Conservation (phyloP, 2,329 filamentous ascomycete species). For the Lasiodiplodia sp. region DNA sequence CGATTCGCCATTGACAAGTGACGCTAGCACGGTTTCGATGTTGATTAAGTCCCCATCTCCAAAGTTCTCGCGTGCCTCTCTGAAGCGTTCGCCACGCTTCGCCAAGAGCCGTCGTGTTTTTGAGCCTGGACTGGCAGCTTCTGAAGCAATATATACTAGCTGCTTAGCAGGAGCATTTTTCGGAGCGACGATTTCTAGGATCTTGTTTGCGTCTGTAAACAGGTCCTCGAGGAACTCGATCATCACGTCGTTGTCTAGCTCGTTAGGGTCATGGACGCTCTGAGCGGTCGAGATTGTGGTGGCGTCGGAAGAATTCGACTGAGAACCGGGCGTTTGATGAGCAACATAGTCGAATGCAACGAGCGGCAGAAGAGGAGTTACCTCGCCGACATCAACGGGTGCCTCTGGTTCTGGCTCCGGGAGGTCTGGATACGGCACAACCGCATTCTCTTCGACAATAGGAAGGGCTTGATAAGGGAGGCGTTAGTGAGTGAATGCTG, state of each 20-base stretch:
- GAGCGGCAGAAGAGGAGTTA: neutral
- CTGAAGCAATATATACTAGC: neutral
- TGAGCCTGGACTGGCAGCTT: slow-evolving; percentile 44
- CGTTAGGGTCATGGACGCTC: slow-evolving; percentile 29
- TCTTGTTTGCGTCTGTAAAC: slow-evolving; percentile 39
- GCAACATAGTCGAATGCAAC: neutral
- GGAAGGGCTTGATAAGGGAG: slow-evolving; percentile 22
- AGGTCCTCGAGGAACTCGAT: slow-evolving; percentile 51
- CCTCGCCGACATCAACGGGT: neutral
- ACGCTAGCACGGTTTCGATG: slow-evolving; percentile 6
- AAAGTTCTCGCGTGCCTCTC: slow-evolving; percentile 46
- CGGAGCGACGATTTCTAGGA: slow-evolving; percentile 43
- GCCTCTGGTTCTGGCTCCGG: neutral
- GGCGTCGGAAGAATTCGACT: slow-evolving; percentile 53
- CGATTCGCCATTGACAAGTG: neutral
- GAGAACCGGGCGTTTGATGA: slow-evolving; percentile 45
- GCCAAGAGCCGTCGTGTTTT: neutral
- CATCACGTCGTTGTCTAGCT: slow-evolving; percentile 52
- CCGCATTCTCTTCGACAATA: slow-evolving; percentile 33
- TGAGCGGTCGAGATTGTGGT: slow-evolving; percentile 54
- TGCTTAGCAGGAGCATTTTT: neutral
- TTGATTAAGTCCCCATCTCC: slow-evolving; percentile 51
- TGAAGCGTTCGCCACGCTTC: slow-evolving; percentile 43
- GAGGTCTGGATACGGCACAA: slow-evolving; percentile 35
- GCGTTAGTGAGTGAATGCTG: neutral